These are phyloP conservation scores for Aphanomyces euteiches DNA, from an alignment of 352 stramenopile genomes.

Conservation along the genomic window DNA sequence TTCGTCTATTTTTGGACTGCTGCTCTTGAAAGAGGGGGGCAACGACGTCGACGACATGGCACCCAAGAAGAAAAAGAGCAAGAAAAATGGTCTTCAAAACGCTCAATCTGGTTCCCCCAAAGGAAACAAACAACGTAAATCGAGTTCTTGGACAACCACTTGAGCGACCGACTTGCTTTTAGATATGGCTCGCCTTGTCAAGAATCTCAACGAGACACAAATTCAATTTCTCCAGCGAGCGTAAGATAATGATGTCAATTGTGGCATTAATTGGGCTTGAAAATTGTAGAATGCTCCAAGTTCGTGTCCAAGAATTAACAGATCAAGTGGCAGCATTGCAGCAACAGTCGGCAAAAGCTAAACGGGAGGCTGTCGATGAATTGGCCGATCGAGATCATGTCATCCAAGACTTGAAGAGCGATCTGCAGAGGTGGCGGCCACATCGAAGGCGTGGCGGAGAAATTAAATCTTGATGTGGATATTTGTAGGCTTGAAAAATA, in stretches of 20 bases:
- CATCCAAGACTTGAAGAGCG: constrained; percentile 24
- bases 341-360: not conserved
- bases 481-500: constrained; percentile 25
- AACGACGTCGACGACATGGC: not conserved
- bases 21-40: too few species aligned
- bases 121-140: not conserved
- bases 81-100: not conserved
- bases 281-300: not conserved
- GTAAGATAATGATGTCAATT: not conserved
- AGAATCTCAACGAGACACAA: constrained; percentile 6
- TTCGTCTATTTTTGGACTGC: too few species aligned
- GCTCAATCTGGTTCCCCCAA: not conserved
- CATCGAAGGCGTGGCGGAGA: not conserved
- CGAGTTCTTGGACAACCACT: not conserved
- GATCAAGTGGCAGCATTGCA: not conserved
- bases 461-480: not conserved
- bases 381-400: constrained; percentile 18
- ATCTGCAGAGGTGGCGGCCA: not conserved
- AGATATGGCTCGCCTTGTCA: not conserved
- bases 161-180: not conserved
- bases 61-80: not conserved
- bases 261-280: not conserved
- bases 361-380: not conserved
- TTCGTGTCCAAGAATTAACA: constrained; percentile 5
- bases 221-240: constrained; percentile 17